Evolutionary conservation across 169 alveolate genomes (phyloP).

Genomic region (Eimeria falciformis): DNA sequence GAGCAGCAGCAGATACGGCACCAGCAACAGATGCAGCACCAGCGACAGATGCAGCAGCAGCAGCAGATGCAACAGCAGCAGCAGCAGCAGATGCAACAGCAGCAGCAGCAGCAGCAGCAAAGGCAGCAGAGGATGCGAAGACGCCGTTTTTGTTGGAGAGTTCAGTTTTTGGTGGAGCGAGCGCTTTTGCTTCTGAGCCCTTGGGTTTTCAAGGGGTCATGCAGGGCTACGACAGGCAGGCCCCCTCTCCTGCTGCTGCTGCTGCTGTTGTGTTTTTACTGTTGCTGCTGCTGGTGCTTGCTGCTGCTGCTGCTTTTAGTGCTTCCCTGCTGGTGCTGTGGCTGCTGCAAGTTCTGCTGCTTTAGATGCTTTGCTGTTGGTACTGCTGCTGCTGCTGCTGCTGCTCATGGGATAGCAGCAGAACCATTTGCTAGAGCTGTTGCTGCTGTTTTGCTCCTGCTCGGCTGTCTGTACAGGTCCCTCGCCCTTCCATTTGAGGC

Average conservation of each 20-base stretch:
- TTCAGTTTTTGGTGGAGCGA: conserved; percentile 26
- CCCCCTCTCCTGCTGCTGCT: conserved; percentile 23
- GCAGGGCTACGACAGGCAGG: conserved; percentile 15
- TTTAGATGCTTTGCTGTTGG: background rate
- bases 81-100: background rate
- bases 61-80: background rate
- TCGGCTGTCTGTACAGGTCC: background rate
- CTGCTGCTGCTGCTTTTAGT: conserved; percentile 17
- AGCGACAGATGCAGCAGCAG: background rate
- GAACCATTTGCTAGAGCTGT: background rate
- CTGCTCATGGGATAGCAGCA: background rate
- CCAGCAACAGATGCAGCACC: background rate
- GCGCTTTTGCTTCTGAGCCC: conserved; percentile 4
- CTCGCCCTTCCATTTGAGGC: conserved; percentile 24
- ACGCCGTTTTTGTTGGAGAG: conserved; percentile 13
- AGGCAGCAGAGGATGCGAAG: background rate
- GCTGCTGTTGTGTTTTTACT: conserved; percentile 4
- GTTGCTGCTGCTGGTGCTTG: background rate
- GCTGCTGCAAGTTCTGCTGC: background rate
- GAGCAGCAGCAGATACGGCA: background rate
- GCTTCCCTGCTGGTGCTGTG: background rate
- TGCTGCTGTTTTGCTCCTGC: background rate
- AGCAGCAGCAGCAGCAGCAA: conserved; percentile 27
- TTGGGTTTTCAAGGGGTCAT: background rate
- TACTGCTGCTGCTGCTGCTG: too few species aligned